Evolutionary conservation across 2,329 filamentous ascomycete species (phyloP).

Genomic region (Monilinia fructicola): DNA sequence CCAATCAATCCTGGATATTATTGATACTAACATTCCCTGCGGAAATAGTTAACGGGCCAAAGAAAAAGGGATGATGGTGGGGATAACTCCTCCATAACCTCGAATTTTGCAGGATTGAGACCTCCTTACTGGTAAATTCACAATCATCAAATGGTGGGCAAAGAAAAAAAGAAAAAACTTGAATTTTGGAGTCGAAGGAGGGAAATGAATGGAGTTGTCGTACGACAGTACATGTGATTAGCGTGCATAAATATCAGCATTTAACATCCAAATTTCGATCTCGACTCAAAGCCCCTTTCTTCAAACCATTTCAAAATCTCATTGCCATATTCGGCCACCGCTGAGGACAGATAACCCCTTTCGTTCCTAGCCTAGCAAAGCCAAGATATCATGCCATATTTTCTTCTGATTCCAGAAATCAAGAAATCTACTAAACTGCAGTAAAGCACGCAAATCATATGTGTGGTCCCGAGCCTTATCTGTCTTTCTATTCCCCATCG

Average conservation of each 20-base stretch:
- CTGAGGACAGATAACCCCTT: background rate
- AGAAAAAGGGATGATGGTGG: slow-evolving; percentile 65
- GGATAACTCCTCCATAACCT: slow-evolving; percentile 48
- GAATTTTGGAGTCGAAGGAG: background rate
- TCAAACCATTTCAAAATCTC: background rate
- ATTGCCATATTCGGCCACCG: background rate
- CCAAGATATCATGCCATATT: background rate
- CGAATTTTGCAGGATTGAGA: slow-evolving; percentile 59
- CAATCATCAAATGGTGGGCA: background rate
- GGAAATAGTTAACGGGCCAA: slow-evolving; percentile 63
- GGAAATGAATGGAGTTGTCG: background rate
- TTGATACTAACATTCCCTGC: slow-evolving; percentile 19
- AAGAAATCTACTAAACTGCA: background rate
- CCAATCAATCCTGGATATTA: background rate
- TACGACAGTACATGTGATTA: slow-evolving; percentile 12
- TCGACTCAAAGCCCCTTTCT: background rate
- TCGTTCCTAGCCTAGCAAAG: background rate
- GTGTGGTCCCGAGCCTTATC: background rate
- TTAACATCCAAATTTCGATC: slow-evolving; percentile 7
- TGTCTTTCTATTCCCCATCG: background rate
- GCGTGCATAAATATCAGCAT: slow-evolving; percentile 12
- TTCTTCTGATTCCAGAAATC: background rate
- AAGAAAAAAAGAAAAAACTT: slow-evolving; percentile 1
- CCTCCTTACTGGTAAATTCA: slow-evolving; percentile 57
- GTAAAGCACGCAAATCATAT: slow-evolving; percentile 7